Conservation (phyloP, 2,329 filamentous ascomycete genomes). For the Teratosphaeria zuluensis region DNA sequence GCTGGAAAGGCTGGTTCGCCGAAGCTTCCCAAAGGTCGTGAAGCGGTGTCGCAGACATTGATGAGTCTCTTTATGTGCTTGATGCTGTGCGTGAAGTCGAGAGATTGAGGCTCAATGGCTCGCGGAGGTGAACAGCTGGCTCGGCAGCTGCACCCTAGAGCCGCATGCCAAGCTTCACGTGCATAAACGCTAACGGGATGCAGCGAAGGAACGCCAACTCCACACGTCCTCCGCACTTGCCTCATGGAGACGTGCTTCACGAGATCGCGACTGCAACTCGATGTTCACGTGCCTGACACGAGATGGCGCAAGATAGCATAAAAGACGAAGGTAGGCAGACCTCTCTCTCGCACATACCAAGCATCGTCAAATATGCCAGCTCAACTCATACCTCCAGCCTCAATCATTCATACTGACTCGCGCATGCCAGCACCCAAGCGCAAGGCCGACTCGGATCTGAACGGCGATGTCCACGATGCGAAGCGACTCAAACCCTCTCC, state of each 20-base stretch:
- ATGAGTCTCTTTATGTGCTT: neutral
- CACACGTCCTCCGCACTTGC: neutral
- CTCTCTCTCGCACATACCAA: neutral
- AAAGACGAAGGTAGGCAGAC: neutral
- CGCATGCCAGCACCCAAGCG: slow-evolving; percentile 44
- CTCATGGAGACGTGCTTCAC: neutral
- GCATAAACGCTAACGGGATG: neutral
- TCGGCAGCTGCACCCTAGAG: neutral
- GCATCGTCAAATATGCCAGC: neutral
- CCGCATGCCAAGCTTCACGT: neutral
- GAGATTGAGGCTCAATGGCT: neutral
- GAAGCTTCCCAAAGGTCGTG: slow-evolving; percentile 88
- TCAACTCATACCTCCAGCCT: neutral
- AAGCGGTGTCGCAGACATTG: slow-evolving; percentile 68
- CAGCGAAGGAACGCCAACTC: neutral
- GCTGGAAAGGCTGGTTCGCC: slow-evolving; percentile 74
- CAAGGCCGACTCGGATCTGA: slow-evolving; percentile 59
- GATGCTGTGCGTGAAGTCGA: neutral
- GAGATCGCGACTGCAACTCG: neutral
- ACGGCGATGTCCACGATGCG: slow-evolving; percentile 41
- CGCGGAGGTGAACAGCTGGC: neutral
- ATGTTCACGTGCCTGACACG: neutral
- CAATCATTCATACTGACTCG: neutral
- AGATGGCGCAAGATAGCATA: neutral
- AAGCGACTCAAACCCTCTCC: slow-evolving; percentile 53